Base-by-base conservation (phyloP, 192 early-diverging fungal genomes). In the Geranomyces michiganensis region DNA sequence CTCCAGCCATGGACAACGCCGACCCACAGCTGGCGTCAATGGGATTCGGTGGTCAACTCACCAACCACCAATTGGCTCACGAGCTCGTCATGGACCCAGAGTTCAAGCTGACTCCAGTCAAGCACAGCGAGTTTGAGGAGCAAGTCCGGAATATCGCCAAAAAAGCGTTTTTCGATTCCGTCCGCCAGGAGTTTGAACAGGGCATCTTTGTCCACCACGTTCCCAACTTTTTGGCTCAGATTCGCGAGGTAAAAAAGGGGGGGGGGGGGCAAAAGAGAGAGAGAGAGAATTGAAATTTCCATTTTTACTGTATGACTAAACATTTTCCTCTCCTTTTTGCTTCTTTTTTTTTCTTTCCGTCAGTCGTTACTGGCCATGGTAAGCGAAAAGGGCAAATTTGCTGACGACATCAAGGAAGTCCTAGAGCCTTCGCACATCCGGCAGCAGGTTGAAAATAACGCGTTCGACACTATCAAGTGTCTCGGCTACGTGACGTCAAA, bases 71-170 rank as follows among this genome's bases (percentile, higher is more conserved):
- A 61, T 70, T 94, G 44, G 87, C 90, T 0, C 92, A 94, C 73
- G 92, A 94, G 71, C 65, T 94, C 14, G 85, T 89, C 24, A 65
- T 92, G 73, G 85, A 94, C 74, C 88, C 92, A 0, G 82, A 89
- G 24, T 92, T 91, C 65, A 77, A 79, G 36, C 74, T 94, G 10
- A 79, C 87, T 44, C 68, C 74, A 22, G 68, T 70, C 24, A 72
- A 78, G 71, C 67, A 73, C 30, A 48, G 56, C 33, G 58, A 61
- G 12, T 56, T 94, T 41, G 89, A 89, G 60, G 78, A 78, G 12
- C 73, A 78, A 48, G 86, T 94, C 14, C 72, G 78, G 26, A 70
- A 77, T 1, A 84, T 90, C 44, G 88, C 90, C 33, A 84, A 81
- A 2, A 85, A 85, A 67, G 92, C 92, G 0, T 92, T 89, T 67